phyloP scores from a whole-genome alignment of 768 basidiomycete species.

The Lanmaoa pseudosensibilis region DNA sequence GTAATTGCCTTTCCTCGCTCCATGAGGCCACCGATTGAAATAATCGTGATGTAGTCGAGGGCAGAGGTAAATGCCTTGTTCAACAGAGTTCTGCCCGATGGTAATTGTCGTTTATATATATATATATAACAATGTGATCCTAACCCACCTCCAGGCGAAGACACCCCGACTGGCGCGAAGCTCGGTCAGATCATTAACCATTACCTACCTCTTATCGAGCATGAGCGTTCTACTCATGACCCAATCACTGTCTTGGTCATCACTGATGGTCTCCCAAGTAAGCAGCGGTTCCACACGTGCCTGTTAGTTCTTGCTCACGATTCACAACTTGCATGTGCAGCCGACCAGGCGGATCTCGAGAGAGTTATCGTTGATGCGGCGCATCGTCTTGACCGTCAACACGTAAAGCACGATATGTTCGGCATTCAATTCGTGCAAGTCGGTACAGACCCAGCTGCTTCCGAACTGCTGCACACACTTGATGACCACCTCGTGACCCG shows the following conservation, averaged over 20 bases:
- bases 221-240: conserved; percentile 30
- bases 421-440: conserved; percentile 51
- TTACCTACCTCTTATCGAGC: conserved; percentile 37
- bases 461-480: conserved; percentile 40
- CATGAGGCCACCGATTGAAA: background rate
- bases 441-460: conserved; percentile 38
- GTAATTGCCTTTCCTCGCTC: conserved; percentile 3
- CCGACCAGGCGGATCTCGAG: conserved; percentile 28
- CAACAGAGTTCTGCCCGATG: conserved; percentile 26
- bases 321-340: conserved; percentile 13
- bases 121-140: background rate
- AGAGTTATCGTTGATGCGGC: conserved; percentile 38
- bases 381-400: conserved; percentile 38
- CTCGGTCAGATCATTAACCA: conserved; percentile 37
- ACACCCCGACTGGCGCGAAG: conserved; percentile 41
- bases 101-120: conserved; percentile 4
- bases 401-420: conserved; percentile 38
- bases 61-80: conserved; percentile 26
- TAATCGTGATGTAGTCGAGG: conserved; percentile 16
- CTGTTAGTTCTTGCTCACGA: background rate
- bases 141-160: conserved; percentile 23
- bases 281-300: conserved; percentile 9
- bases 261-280: conserved; percentile 43
- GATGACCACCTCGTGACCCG: conserved; percentile 38
- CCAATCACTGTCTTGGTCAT: conserved; percentile 39